Conservation (phyloP, 164 flowering plant genomes). For the Chimonanthus salicifolius region DNA sequence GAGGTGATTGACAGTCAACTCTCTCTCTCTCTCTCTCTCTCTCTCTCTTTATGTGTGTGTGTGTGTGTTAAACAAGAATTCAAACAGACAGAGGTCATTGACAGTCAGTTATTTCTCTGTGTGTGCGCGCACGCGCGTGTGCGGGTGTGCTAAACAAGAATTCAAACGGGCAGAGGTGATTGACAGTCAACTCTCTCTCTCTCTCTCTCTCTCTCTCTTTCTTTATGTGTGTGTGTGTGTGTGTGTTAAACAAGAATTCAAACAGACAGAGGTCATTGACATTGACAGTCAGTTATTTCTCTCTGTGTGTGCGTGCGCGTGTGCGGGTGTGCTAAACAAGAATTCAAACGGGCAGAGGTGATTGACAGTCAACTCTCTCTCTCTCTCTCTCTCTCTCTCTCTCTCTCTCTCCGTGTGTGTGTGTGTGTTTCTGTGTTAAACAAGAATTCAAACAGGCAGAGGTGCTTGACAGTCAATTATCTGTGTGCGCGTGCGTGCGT, state of each 20-base stretch:
- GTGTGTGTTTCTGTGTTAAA: no score
- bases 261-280: no score
- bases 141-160: slow-evolving; percentile 50
- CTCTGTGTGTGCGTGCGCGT: no score
- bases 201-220: neutral
- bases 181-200: neutral
- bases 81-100: no score
- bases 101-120: no score
- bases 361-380: neutral
- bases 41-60: neutral
- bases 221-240: neutral
- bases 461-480: no score
- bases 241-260: no score
- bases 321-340: slow-evolving; percentile 43
- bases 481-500: no score
- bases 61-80: no score
- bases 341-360: slow-evolving; percentile 80
- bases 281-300: no score
- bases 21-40: neutral
- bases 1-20: slow-evolving; percentile 43
- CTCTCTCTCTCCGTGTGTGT: neutral
- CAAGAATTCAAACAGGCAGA: no score
- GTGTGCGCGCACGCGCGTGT: no score
- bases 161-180: slow-evolving; percentile 74
- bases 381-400: neutral